Conservation (phyloP, 1,284 basidiomycete species). For the Naganishia albida region DNA sequence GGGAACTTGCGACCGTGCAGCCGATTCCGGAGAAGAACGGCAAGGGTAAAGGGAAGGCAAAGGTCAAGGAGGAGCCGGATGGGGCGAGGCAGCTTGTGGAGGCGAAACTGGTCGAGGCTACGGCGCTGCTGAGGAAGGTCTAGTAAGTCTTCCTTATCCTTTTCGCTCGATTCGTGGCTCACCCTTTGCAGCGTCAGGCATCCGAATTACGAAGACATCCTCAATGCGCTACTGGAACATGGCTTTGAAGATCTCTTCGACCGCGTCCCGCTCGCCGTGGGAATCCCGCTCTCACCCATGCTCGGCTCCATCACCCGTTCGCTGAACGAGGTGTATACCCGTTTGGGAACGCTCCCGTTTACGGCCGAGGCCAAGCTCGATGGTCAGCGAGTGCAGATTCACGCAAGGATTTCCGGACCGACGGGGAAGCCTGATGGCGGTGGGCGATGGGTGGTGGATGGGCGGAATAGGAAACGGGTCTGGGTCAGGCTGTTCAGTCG, state of each 20-base stretch:
- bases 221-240: slow-evolving; percentile 63
- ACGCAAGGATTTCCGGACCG: slow-evolving; percentile 57
- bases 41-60: slow-evolving; percentile 56
- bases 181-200: slow-evolving; percentile 63
- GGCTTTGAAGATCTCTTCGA: slow-evolving; percentile 65
- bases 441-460: slow-evolving; percentile 52
- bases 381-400: slow-evolving; percentile 83
- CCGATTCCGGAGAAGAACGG: slow-evolving; percentile 45
- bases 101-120: slow-evolving; percentile 60
- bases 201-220: slow-evolving; percentile 81
- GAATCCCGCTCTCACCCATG: slow-evolving; percentile 60
- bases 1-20: slow-evolving; percentile 54
- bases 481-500: slow-evolving; percentile 78
- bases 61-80: slow-evolving; percentile 54
- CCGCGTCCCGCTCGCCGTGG: slow-evolving; percentile 73
- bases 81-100: slow-evolving; percentile 58
- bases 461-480: slow-evolving; percentile 54
- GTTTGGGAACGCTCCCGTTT: slow-evolving; percentile 68
- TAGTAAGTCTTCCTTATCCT: slow-evolving; percentile 54
- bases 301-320: slow-evolving; percentile 67
- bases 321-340: slow-evolving; percentile 76
- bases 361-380: slow-evolving; percentile 81
- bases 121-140: slow-evolving; percentile 68
- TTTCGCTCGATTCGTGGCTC: background rate
- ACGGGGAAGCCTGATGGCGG: slow-evolving; percentile 51